These are phyloP conservation scores for Tolypocladium paradoxum DNA, from an alignment of 2,329 filamentous ascomycete genomes.

Conservation along the genomic window DNA sequence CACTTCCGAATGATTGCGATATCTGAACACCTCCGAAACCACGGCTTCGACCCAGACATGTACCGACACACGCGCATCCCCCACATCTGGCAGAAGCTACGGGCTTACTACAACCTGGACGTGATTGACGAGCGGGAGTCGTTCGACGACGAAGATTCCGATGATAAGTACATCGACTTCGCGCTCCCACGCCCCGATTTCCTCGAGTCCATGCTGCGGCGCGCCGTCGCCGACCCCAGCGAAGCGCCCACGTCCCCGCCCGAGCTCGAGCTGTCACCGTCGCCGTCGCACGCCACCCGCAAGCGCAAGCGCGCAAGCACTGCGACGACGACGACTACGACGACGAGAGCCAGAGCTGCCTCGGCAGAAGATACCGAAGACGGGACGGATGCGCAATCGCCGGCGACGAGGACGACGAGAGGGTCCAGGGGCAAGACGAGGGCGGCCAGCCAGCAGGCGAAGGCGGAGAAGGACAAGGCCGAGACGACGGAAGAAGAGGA, in stretches of 20 bases:
- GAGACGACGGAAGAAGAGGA: conserved; percentile 22
- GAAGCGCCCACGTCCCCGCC: conserved; percentile 37
- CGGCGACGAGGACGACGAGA: conserved; percentile 26
- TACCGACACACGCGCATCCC: conserved; percentile 76
- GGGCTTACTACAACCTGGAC: conserved; percentile 73
- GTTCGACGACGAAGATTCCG: conserved; percentile 47
- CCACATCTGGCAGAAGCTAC: conserved; percentile 83
- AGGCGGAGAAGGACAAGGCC: conserved; percentile 15
- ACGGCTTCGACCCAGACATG: conserved; percentile 62
- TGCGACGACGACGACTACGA: conserved; percentile 2
- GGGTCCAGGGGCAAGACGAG: conserved; percentile 33
- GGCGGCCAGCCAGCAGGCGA: conserved; percentile 26
- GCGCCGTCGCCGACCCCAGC: conserved; percentile 31
- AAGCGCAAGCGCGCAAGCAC: conserved; percentile 35
- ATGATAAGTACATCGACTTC: conserved; percentile 56
- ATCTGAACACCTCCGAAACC: conserved; percentile 66
- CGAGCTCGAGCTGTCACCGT: conserved; percentile 28
- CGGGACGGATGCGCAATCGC: conserved; percentile 27
- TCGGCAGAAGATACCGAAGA: conserved; percentile 39
- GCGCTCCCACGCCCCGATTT: conserved; percentile 41
- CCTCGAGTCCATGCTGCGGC: conserved; percentile 34
- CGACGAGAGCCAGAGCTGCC: conserved; percentile 25
- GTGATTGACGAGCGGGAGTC: conserved; percentile 78
- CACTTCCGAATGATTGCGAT: conserved; percentile 89
- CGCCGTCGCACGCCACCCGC: conserved; percentile 20